These are phyloP conservation scores for Herpotrichia juniperi DNA, from an alignment of 2,329 filamentous ascomycete species.

Conservation along the genomic window DNA sequence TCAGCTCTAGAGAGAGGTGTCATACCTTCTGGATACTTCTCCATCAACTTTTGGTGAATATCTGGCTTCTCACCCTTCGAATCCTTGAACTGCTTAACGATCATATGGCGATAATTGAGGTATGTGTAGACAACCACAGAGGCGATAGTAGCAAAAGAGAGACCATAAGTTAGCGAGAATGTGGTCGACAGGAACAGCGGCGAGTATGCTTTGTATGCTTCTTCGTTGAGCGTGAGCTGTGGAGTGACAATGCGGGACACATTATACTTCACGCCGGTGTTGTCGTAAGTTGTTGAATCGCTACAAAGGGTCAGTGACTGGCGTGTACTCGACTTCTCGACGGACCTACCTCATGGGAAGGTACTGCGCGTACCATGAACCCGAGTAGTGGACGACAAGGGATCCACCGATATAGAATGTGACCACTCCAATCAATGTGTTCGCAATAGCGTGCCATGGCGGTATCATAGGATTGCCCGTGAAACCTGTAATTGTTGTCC, in stretches of 20 bases:
- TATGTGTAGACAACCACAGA: conserved; percentile 66
- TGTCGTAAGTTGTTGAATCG: conserved; percentile 74
- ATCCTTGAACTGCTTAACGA: conserved; percentile 67
- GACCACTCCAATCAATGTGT: conserved; percentile 70
- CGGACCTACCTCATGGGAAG: conserved; percentile 16
- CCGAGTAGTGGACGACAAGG: conserved; percentile 67
- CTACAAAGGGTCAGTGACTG: conserved; percentile 64
- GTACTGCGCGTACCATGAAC: conserved; percentile 68
- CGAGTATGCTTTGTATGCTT: conserved; percentile 67
- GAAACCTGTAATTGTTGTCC: conserved; percentile 25
- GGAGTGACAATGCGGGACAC: conserved; percentile 67
- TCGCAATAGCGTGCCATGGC: conserved; percentile 64
- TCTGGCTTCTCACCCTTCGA: conserved; percentile 60
- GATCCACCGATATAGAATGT: conserved; percentile 65
- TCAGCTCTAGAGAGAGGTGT: too few species aligned
- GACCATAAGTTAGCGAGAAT: conserved; percentile 71
- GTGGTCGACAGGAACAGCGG: conserved; percentile 72
- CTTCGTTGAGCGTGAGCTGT: conserved; percentile 66
- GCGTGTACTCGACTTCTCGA: background rate
- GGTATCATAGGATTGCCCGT: conserved; percentile 22
- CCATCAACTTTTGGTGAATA: conserved; percentile 61
- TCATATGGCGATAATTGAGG: conserved; percentile 70
- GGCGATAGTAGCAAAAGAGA: conserved; percentile 74
- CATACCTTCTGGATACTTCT: conserved; percentile 60
- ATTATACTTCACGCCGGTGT: conserved; percentile 69